These are phyloP conservation scores for Stenocarpella maydis DNA, from an alignment of 2,329 filamentous ascomycete species.

Conservation along the genomic window DNA sequence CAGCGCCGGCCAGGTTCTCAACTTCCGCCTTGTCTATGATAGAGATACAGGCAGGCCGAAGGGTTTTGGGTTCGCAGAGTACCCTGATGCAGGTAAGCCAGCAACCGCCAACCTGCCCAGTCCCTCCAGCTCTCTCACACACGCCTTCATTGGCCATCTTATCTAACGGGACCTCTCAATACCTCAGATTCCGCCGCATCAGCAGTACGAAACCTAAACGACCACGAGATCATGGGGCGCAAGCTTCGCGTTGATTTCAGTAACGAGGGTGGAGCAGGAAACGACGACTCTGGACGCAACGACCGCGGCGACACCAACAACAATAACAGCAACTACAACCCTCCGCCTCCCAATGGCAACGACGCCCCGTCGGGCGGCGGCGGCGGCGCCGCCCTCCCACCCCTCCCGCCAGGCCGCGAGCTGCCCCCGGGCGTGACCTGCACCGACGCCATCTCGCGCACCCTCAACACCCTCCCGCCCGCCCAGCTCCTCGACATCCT, in stretches of 20 bases:
- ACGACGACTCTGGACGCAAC: slow-evolving; percentile 33
- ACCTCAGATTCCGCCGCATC: slow-evolving; percentile 79
- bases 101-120: neutral
- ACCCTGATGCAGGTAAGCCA: slow-evolving; percentile 80
- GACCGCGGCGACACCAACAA: slow-evolving; percentile 38
- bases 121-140: neutral
- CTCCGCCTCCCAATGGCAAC: slow-evolving; percentile 45
- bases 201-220: slow-evolving; percentile 93
- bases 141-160: slow-evolving; percentile 17
- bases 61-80: slow-evolving; percentile 96
- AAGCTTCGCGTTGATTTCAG: slow-evolving; percentile 96
- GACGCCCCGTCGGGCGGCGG: slow-evolving; percentile 43
- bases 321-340: slow-evolving; percentile 31
- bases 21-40: slow-evolving; percentile 94
- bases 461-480: slow-evolving; percentile 84
- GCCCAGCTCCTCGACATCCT: slow-evolving; percentile 93
- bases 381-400: slow-evolving; percentile 64
- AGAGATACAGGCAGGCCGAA: slow-evolving; percentile 94
- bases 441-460: slow-evolving; percentile 90
- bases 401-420: slow-evolving; percentile 84
- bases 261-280: slow-evolving; percentile 74
- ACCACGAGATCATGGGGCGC: slow-evolving; percentile 92
- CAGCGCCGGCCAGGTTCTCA: slow-evolving; percentile 87
- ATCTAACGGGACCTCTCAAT: slow-evolving; percentile 28
- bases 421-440: slow-evolving; percentile 83